Base-by-base conservation (phyloP, 2,329 filamentous ascomycete genomes). In the Neonectria coccinea region DNA sequence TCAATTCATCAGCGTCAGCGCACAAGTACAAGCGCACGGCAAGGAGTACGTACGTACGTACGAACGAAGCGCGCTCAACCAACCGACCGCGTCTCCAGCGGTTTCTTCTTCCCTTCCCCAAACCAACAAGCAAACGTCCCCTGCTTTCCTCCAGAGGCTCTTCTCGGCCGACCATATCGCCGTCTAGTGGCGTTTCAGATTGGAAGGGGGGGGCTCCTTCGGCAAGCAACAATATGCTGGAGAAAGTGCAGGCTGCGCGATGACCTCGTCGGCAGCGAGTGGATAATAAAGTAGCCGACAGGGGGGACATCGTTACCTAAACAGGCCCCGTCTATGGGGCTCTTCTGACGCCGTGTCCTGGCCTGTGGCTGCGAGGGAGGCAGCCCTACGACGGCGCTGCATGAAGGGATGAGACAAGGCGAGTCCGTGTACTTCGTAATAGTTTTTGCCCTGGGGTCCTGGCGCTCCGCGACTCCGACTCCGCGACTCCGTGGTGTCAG, bases 111-210 rank as follows among this genome's bases (percentile, higher is more conserved):
- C 27, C 11, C 27, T 25, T 25, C 25, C 25, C 25, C 25, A 25
- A 31, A 18, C 27, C 27, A 48, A 50, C 47, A 20, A 33, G n/a
- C 31, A 25, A 25, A 12, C 53, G 41, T 45, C 18, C 33, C 33
- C 36, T 39, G 36, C 14, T 39, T 16, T 16, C 6, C 16, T 50
- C 14, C 22, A 5, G 16, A 16, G 22, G 27, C 39, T 55, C 16
- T 27, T 51, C 59, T 62, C 63, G 63, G 63, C 63, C 63, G 63
- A 65, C 63, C 11, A 50, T 65, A 65, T 65, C 63, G 63, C 63
- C 63, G 59, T 47, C 31, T 22, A 48, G 52, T 42, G 33, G 14
- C 50, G 63, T 65, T 65, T 65, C 63, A 65, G 57, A 57, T 51
- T 56, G 36, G 36, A 47, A 20, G 10, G 29, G 25, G 39, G 53